A percentile compares a stretch with the other conserved stretches of the same genome.
These are phyloP conservation scores for Tolypocladium tropicale DNA, from an alignment of 2,329 filamentous ascomycete species.

Conservation along the genomic window DNA sequence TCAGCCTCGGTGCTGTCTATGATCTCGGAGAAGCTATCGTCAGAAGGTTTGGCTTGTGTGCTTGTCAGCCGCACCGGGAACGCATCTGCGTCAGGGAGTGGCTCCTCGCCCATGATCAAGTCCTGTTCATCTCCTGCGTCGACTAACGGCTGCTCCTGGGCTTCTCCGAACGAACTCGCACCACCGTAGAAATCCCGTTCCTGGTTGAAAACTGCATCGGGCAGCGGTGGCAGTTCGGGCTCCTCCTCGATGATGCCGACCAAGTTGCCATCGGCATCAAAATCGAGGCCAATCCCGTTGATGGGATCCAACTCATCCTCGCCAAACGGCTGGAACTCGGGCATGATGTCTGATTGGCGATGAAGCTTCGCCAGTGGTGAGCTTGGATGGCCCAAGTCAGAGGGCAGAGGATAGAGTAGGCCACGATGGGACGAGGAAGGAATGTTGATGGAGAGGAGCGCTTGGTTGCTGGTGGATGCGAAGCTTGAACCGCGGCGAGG, in stretches of 20 bases:
- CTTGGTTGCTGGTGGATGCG: constrained; percentile 16
- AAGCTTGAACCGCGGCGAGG: constrained; percentile 21
- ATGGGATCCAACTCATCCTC: constrained; percentile 28
- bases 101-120: constrained; percentile 26
- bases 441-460: constrained; percentile 19
- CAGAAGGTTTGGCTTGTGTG: constrained; percentile 6
- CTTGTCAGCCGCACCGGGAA: constrained; percentile 16
- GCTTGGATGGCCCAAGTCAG: constrained; percentile 21
- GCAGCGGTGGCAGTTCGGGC: constrained; percentile 32
- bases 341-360: constrained; percentile 8
- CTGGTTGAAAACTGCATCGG: constrained; percentile 15
- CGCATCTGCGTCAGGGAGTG: constrained; percentile 25
- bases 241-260: constrained; percentile 30
- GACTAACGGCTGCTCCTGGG: not conserved
- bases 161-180: not conserved
- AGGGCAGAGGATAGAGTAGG: constrained; percentile 20
- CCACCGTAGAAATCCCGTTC: not conserved
- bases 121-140: constrained; percentile 8
- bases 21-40: constrained; percentile 10
- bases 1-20: constrained; percentile 12
- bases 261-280: constrained; percentile 42
- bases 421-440: constrained; percentile 24
- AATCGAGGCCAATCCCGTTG: constrained; percentile 34
- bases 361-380: constrained; percentile 16
- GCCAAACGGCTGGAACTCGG: constrained; percentile 21